Conservation (phyloP, 2,329 filamentous ascomycete species). For the Fusarium chaquense region DNA sequence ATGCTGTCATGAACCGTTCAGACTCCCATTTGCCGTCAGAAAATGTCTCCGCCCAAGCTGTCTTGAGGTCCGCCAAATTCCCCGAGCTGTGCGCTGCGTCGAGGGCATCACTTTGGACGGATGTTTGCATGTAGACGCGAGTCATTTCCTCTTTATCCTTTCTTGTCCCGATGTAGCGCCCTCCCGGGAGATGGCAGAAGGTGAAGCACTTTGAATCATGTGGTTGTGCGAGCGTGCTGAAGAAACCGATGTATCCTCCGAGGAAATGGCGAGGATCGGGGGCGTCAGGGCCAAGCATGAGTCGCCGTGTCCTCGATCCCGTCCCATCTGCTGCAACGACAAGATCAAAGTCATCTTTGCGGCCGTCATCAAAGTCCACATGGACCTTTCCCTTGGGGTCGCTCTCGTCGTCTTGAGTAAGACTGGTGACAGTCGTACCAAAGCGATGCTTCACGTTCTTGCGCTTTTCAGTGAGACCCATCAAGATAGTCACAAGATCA, state of each 20-base stretch:
- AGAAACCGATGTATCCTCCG: slow-evolving; percentile 36
- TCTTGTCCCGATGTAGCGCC: slow-evolving; percentile 7
- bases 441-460: slow-evolving; percentile 18
- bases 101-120: background rate
- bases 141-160: background rate
- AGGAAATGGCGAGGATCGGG: slow-evolving; percentile 25
- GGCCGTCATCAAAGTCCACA: slow-evolving; percentile 1
- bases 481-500: slow-evolving; percentile 5
- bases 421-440: slow-evolving; percentile 1
- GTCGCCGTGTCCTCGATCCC: slow-evolving; percentile 11
- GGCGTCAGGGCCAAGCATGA: slow-evolving; percentile 30
- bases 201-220: slow-evolving; percentile 13
- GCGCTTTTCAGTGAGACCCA: slow-evolving; percentile 7
- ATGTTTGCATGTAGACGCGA: slow-evolving; percentile 10
- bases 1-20: slow-evolving; percentile 1
- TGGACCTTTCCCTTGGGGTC: slow-evolving; percentile 17
- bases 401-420: slow-evolving; percentile 9
- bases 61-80: slow-evolving; percentile 9
- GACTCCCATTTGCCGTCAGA: slow-evolving; percentile 2
- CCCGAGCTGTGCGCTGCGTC: slow-evolving; percentile 15
- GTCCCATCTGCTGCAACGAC: slow-evolving; percentile 26
- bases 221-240: background rate
- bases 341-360: slow-evolving; percentile 15
- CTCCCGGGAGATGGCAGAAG: slow-evolving; percentile 3
- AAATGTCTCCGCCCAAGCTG: slow-evolving; percentile 4